Conservation (phyloP, 768 basidiomycete genomes). For the Rhodotorula toruloides region DNA sequence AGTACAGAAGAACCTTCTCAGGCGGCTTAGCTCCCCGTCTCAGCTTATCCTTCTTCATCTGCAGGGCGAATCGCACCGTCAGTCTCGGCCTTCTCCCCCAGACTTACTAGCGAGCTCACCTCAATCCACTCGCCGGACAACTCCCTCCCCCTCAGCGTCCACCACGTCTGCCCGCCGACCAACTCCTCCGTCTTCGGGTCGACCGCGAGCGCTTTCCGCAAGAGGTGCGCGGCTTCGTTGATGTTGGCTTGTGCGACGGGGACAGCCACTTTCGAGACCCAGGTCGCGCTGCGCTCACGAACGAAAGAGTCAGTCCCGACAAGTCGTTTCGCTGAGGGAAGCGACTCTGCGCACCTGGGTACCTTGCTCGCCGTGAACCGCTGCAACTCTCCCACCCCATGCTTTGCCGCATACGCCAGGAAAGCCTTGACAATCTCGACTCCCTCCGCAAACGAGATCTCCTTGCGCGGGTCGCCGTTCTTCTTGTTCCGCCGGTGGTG, state of each 20-base stretch:
- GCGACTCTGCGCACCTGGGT: slow-evolving; percentile 8
- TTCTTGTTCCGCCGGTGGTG: slow-evolving; percentile 38
- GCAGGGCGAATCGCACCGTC: background rate
- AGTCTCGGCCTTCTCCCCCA: background rate
- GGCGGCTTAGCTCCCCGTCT: slow-evolving; percentile 32
- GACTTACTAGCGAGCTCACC: slow-evolving; percentile 32
- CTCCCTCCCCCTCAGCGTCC: slow-evolving; percentile 45
- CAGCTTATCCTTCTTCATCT: slow-evolving; percentile 48
- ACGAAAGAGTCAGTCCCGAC: background rate
- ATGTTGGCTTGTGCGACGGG: slow-evolving; percentile 43
- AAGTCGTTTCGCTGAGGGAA: too few relatives aligned
- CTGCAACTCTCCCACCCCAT: slow-evolving; percentile 47
- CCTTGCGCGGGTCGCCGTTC: slow-evolving; percentile 38
- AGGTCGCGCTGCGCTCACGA: slow-evolving; percentile 40
- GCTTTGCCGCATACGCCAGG: slow-evolving; percentile 45
- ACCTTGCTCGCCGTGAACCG: slow-evolving; percentile 43
- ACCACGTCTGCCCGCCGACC: slow-evolving; percentile 47
- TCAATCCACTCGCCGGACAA: slow-evolving; percentile 49
- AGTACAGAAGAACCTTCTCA: slow-evolving; percentile 46
- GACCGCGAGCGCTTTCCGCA: slow-evolving; percentile 43
- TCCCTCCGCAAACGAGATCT: slow-evolving; percentile 47
- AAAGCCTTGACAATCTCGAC: slow-evolving; percentile 46
- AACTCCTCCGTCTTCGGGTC: slow-evolving; percentile 43
- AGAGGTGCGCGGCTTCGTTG: slow-evolving; percentile 42
- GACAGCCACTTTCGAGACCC: slow-evolving; percentile 45